phyloP scores from a whole-genome alignment of 441 rosid genomes.

The Gossypium laxum region DNA sequence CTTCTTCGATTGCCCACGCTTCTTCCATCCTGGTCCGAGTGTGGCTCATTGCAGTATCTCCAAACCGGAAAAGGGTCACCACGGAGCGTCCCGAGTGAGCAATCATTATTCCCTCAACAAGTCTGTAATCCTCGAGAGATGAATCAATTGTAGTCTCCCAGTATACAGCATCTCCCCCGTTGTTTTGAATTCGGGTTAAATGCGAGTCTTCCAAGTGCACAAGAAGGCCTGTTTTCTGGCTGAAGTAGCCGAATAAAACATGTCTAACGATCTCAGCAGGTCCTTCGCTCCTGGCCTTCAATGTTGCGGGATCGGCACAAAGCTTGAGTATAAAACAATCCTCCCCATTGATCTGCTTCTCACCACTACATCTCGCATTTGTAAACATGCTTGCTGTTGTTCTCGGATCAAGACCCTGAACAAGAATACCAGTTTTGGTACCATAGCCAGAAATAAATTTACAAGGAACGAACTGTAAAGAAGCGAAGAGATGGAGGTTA shows the following conservation, averaged over 20 bases:
- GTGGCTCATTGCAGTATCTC: slow-evolving; percentile 56
- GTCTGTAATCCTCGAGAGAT: slow-evolving; percentile 51
- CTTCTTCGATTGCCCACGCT: slow-evolving; percentile 67
- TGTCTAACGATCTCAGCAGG: slow-evolving; percentile 64
- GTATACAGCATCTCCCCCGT: slow-evolving; percentile 53
- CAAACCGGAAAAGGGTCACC: slow-evolving; percentile 61
- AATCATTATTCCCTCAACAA: slow-evolving; percentile 58
- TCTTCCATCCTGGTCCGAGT: slow-evolving; percentile 67
- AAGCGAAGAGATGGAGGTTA: neutral
- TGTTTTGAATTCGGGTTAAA: slow-evolving; percentile 57
- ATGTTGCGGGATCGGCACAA: slow-evolving; percentile 49
- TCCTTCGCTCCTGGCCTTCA: slow-evolving; percentile 63
- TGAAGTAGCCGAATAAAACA: slow-evolving; percentile 56
- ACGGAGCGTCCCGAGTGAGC: slow-evolving; percentile 58
- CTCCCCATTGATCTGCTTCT: slow-evolving; percentile 51
- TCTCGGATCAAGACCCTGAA: slow-evolving; percentile 58
- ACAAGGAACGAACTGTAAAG: neutral
- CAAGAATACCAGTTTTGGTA: neutral
- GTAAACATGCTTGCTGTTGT: slow-evolving; percentile 59
- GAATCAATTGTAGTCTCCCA: slow-evolving; percentile 70
- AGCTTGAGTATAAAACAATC: slow-evolving; percentile 66
- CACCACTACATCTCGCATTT: slow-evolving; percentile 54
- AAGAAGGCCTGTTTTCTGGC: slow-evolving; percentile 63
- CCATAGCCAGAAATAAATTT: neutral
- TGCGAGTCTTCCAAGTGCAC: slow-evolving; percentile 60